Base-by-base conservation (phyloP, 2,329 filamentous ascomycete species). In the Raffaelea ambrosiae region DNA sequence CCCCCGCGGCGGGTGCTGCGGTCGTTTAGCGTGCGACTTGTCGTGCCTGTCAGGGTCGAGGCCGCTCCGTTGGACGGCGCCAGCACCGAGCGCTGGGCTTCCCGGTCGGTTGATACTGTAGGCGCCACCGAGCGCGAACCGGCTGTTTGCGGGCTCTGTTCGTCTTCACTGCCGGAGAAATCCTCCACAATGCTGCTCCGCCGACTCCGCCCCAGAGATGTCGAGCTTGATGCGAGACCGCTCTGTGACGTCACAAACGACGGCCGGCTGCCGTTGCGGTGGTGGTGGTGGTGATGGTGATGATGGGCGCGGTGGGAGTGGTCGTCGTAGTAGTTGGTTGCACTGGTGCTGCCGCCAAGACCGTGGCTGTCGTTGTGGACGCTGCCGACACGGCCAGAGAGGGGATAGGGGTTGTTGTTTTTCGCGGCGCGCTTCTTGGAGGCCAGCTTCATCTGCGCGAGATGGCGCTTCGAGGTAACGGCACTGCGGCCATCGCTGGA, bases 391-490 rank as follows among this genome's bases (percentile, higher is more conserved):
- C 76, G 76, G 50, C 86, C 86, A 3, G 88, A 94, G 58, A 91
- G 77, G 9, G 87, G 87, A 61, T 96, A 96, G n/a, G 90, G 90
- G 61, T 91, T 91, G 72, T 95, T 95, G 64, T 84, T 83, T 59
- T 81, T 80, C 44, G 72, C 69, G 18, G 68, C 63, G 43, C 72
- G 74, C 66, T 84, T 86, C 66, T 84, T 86, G 46, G 63, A 56
- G 47, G 54, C 55, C 26, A 63, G 59, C 54, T 70, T 73, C 45
- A 64, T 66, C 46, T 71, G 63, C 38, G 61, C 56, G 45, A 59
- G 58, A 53, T 66, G 66, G 46, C 66, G 65, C 56, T 73, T 75
- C 41, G 63, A 59, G 51, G 59, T 65, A 53, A 61, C 66, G 59
- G 61, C 65, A 49, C 66, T 66, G 56, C 60, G 51, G 39, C 73